These are phyloP conservation scores for Spathaspora hagerdaliae DNA, from an alignment of 805 yeast genomes.

Conservation along the genomic window DNA sequence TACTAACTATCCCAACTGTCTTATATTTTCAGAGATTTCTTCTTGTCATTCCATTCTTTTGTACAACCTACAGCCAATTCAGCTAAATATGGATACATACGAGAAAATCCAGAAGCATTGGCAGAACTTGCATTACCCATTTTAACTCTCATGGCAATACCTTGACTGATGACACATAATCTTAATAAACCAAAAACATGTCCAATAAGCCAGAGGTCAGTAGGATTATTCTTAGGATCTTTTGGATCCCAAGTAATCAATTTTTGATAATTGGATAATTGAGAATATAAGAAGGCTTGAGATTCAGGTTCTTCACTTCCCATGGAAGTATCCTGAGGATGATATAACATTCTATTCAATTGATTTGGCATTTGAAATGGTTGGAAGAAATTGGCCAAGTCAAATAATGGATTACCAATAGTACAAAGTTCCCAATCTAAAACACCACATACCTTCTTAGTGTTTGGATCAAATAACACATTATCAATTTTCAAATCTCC, in stretches of 20 bases:
- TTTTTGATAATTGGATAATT: conserved; percentile 24
- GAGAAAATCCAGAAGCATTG: conserved; percentile 40
- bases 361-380: conserved; percentile 45
- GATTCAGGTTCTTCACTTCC: conserved; percentile 29
- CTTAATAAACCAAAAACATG: conserved; percentile 53
- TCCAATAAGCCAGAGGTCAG: conserved; percentile 47
- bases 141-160: conserved; percentile 52
- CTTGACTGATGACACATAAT: conserved; percentile 56
- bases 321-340: conserved; percentile 23
- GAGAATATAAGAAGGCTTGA: conserved; percentile 14
- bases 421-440: conserved; percentile 68
- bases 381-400: conserved; percentile 54
- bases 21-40: not conserved
- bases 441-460: conserved; percentile 48
- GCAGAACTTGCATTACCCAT: conserved; percentile 54
- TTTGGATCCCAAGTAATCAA: conserved; percentile 25
- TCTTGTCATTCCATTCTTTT: conserved; percentile 4
- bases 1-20: no score
- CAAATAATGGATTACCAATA: conserved; percentile 61
- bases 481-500: conserved; percentile 67
- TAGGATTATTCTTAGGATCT: conserved; percentile 40
- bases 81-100: conserved; percentile 29
- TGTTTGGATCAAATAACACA: conserved; percentile 54
- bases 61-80: conserved; percentile 23
- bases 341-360: conserved; percentile 27